Conservation (phyloP, 495 filamentous ascomycete species). For the Penicillium nucicola region DNA sequence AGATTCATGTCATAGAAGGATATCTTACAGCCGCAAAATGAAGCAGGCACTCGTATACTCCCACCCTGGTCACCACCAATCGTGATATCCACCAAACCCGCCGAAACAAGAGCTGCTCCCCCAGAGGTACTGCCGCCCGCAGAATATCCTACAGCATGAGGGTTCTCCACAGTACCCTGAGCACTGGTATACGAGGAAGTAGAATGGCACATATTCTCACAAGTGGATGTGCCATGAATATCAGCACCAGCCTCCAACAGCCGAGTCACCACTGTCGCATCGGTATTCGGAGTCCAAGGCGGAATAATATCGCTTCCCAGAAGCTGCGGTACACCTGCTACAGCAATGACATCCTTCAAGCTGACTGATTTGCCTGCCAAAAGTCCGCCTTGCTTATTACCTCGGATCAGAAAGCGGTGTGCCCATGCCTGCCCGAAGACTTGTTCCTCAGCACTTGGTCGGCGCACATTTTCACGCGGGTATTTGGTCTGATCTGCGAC, state of each 20-base stretch:
- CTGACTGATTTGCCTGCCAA: slow-evolving; percentile 80
- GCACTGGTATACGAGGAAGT: slow-evolving; percentile 43
- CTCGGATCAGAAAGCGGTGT: slow-evolving; percentile 28
- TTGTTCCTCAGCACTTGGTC: slow-evolving; percentile 25
- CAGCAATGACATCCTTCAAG: slow-evolving; percentile 48
- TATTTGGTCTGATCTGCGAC: slow-evolving; percentile 21
- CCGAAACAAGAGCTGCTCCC: slow-evolving; percentile 51
- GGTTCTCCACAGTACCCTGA: slow-evolving; percentile 51
- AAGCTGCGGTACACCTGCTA: slow-evolving; percentile 38
- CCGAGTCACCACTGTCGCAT: slow-evolving; percentile 47
- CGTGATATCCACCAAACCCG: slow-evolving; percentile 49
- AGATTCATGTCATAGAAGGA: not conserved
- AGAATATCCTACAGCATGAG: slow-evolving; percentile 44
- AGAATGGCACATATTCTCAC: slow-evolving; percentile 46
- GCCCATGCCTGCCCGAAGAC: slow-evolving; percentile 32
- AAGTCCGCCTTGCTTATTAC: slow-evolving; percentile 47
- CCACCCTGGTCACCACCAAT: slow-evolving; percentile 63
- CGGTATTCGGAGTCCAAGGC: slow-evolving; percentile 38
- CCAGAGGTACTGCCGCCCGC: slow-evolving; percentile 58
- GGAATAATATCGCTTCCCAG: slow-evolving; percentile 35
- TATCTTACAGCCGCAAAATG: slow-evolving; percentile 42
- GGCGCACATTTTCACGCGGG: slow-evolving; percentile 29
- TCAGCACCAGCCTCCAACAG: slow-evolving; percentile 43
- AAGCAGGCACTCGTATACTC: slow-evolving; percentile 54
- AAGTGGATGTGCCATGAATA: slow-evolving; percentile 43